Percentiles rank a stretch among this genome's conserved stretches.
These are phyloP conservation scores for Pulveroboletus sp. DNA, from an alignment of 768 basidiomycete species.

Conservation along the genomic window DNA sequence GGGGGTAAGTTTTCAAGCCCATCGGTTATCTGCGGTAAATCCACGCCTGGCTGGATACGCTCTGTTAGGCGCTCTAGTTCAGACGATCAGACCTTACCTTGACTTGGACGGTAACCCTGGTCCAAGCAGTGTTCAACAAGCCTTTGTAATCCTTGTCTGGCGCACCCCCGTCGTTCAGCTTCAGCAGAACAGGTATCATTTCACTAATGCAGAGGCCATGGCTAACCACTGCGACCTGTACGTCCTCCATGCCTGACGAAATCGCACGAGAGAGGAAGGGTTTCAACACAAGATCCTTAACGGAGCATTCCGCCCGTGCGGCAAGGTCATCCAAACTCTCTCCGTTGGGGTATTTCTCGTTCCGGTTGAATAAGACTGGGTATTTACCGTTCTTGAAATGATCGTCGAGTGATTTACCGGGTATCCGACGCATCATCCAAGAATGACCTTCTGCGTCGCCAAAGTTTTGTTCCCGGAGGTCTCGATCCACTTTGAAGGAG, in stretches of 20 bases:
- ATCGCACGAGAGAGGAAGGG: conserved; percentile 49
- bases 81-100: conserved; percentile 34
- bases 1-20: conserved; percentile 28
- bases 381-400: conserved; percentile 52
- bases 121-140: conserved; percentile 70
- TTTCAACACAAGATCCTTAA: conserved; percentile 48
- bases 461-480: conserved; percentile 66
- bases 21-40: conserved; percentile 17
- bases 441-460: conserved; percentile 66
- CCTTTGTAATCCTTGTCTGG: conserved; percentile 39
- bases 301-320: conserved; percentile 46
- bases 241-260: conserved; percentile 34
- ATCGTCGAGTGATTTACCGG: conserved; percentile 36
- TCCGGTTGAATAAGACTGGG: conserved; percentile 43
- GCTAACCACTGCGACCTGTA: conserved; percentile 66
- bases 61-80: conserved; percentile 3
- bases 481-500: conserved; percentile 42
- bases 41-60: conserved; percentile 27
- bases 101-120: conserved; percentile 47
- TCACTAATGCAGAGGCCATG: conserved; percentile 71
- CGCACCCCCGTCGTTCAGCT: conserved; percentile 35
- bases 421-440: conserved; percentile 32
- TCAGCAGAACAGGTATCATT: conserved; percentile 49
- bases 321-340: conserved; percentile 66
- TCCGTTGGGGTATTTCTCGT: conserved; percentile 62